Evolutionary conservation across 345 rosid species (phyloP).

Genomic region (Cochlearia excelsa): DNA sequence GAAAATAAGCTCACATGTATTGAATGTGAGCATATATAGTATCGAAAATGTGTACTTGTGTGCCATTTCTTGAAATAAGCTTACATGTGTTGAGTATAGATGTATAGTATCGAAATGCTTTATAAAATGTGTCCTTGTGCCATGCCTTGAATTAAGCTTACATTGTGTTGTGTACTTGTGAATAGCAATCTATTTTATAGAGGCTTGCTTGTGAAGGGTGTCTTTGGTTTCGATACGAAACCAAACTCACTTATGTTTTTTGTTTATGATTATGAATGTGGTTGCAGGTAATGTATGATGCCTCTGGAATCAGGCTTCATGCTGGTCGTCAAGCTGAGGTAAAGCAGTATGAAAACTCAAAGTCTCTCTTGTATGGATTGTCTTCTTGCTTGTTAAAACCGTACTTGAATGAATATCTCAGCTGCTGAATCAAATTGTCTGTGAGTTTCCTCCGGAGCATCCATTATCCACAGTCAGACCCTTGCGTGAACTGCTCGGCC

Average conservation of each 20-base stretch:
- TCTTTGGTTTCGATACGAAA: too few relatives aligned
- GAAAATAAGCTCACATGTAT: too few relatives aligned
- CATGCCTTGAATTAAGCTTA: neutral
- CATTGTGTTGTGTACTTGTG: too few relatives aligned
- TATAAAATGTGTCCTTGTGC: neutral
- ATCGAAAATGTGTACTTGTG: too few relatives aligned
- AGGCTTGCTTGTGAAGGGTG: too few relatives aligned
- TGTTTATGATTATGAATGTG: slow-evolving; percentile 1
- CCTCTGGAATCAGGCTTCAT: slow-evolving; percentile 90
- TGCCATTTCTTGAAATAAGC: too few relatives aligned
- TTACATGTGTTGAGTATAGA: too few relatives aligned
- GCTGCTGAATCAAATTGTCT: slow-evolving; percentile 93
- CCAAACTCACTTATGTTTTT: neutral
- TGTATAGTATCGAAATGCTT: too few relatives aligned
- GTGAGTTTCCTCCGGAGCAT: slow-evolving; percentile 96
- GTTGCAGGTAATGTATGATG: slow-evolving; percentile 94
- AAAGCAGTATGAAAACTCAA: slow-evolving; percentile 22
- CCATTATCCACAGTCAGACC: slow-evolving; percentile 82
- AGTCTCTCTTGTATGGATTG: neutral
- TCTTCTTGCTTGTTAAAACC: too few relatives aligned
- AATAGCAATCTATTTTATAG: too few relatives aligned
- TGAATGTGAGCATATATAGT: too few relatives aligned
- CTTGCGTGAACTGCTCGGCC: slow-evolving; percentile 91
- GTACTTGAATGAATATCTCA: slow-evolving; percentile 42
- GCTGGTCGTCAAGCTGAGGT: slow-evolving; percentile 99